phyloP scores from a whole-genome alignment of 371 early-diverging fungal genomes.

The Lichtheimia hyalospora region DNA sequence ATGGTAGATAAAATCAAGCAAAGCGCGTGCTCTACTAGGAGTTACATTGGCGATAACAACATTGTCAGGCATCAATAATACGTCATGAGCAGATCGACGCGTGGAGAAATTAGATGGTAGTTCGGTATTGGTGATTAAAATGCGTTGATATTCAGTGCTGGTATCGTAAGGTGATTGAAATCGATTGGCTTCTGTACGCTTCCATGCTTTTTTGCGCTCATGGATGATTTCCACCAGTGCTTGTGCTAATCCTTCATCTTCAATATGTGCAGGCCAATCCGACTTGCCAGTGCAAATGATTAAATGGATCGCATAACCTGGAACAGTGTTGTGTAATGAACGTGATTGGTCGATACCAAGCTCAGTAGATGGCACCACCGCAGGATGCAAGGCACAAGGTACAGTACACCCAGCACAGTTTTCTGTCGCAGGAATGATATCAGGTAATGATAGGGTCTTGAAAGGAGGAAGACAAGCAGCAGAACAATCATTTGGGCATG shows the following conservation, averaged over 20 bases:
- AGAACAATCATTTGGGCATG: constrained; percentile 17
- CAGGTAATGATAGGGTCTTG: constrained; percentile 21
- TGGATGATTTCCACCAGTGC: constrained; percentile 24
- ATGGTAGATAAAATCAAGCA: constrained; percentile 35
- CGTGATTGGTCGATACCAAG: constrained; percentile 36
- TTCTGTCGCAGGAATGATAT: constrained; percentile 14
- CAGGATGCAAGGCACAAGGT: constrained; percentile 34
- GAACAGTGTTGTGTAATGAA: constrained; percentile 34
- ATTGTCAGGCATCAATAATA: constrained; percentile 37
- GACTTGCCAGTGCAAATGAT: constrained; percentile 35
- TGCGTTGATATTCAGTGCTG: constrained; percentile 15
- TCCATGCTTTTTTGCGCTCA: constrained; percentile 9
- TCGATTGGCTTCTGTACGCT: constrained; percentile 13
- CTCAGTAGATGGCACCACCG: constrained; percentile 18
- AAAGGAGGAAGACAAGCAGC: constrained; percentile 25
- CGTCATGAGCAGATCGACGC: constrained; percentile 21
- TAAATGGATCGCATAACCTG: constrained; percentile 35
- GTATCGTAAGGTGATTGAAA: constrained; percentile 17
- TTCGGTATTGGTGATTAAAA: constrained; percentile 30
- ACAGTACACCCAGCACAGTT: constrained; percentile 24
- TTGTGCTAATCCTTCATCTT: constrained; percentile 35
- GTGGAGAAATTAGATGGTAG: constrained; percentile 25
- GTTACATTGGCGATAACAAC: constrained; percentile 41
- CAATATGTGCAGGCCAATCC: constrained; percentile 40
- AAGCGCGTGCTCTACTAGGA: constrained; percentile 16